Percentiles rank a stretch among this genome's conserved stretches.
Conservation (phyloP, 192 early-diverging fungal genomes). For the Linderina pennispora region DNA sequence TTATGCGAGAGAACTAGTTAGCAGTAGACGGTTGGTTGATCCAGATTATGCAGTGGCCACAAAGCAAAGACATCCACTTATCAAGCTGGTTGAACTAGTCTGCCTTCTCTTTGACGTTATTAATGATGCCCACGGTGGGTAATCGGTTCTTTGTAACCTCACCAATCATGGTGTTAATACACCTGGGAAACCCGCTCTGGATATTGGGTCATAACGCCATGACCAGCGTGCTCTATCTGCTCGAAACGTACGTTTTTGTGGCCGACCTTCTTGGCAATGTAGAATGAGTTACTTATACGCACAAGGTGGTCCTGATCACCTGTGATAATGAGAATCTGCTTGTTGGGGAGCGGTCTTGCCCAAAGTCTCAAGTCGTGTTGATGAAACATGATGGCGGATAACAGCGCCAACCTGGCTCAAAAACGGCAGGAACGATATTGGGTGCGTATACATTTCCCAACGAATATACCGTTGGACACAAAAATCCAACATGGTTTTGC, state of each 20-base stretch:
- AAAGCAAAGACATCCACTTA: too few species aligned
- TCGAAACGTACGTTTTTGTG: constrained; percentile 26
- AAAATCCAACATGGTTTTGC: constrained; percentile 31
- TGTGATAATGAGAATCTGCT: constrained; percentile 35
- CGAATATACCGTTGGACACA: constrained; percentile 21
- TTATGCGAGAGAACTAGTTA: too few species aligned
- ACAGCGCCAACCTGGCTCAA: constrained; percentile 32
- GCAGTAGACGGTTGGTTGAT: too few species aligned
- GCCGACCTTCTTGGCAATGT: constrained; percentile 36
- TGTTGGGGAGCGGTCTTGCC: constrained; percentile 25
- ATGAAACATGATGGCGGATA: constrained; percentile 39
- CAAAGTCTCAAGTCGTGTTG: constrained; percentile 13
- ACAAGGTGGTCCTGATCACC: constrained; percentile 40
- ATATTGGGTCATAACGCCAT: constrained; percentile 29
- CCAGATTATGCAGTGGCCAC: too few species aligned
- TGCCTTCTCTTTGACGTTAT: too few species aligned
- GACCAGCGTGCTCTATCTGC: constrained; percentile 30
- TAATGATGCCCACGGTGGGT: too few species aligned
- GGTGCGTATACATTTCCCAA: constrained; percentile 24
- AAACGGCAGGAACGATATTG: constrained; percentile 32
- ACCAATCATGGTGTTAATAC: constrained; percentile 28
- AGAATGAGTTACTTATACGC: constrained; percentile 27
- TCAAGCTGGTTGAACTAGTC: too few species aligned
- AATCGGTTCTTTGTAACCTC: too few species aligned
- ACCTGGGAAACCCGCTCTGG: constrained; percentile 9